Conservation (phyloP, 768 basidiomycete genomes). For the Tulasnella sp. region DNA sequence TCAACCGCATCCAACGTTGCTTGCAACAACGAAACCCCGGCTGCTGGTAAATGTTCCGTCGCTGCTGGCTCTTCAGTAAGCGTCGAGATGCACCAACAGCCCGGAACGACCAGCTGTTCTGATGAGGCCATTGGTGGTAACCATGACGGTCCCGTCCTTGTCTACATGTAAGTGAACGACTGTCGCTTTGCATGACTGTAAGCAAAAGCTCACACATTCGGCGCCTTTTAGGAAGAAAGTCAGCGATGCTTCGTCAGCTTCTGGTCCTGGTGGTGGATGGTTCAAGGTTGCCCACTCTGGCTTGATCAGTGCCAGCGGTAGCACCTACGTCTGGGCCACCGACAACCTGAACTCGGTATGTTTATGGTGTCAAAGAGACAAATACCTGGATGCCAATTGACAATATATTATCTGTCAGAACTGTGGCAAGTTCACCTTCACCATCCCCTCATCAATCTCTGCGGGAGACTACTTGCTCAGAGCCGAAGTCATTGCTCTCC, state of each 20-base stretch:
- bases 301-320: conserved; percentile 35
- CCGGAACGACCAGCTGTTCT: conserved; percentile 33
- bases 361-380: not conserved
- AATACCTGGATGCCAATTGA: not conserved
- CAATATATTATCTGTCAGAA: not conserved
- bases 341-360: conserved; percentile 15
- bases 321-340: conserved; percentile 13
- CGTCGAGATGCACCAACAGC: conserved; percentile 45
- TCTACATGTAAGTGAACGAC: conserved; percentile 30
- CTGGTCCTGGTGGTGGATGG: conserved; percentile 33
- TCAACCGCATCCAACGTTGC: conserved; percentile 31
- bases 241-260: conserved; percentile 33
- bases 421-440: conserved; percentile 32
- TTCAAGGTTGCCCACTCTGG: conserved; percentile 42
- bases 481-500: conserved; percentile 35
- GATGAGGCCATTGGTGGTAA: conserved; percentile 40
- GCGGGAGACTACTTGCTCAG: conserved; percentile 39
- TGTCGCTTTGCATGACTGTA: not conserved
- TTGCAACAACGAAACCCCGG: conserved; percentile 36
- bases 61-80: conserved; percentile 36
- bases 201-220: not conserved
- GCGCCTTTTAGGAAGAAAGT: conserved; percentile 28
- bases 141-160: conserved; percentile 38
- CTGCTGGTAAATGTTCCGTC: too few relatives aligned
- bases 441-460: conserved; percentile 31